A percentile compares a stretch with the other conserved stretches of the same genome.
phyloP scores from a whole-genome alignment of 805 yeast species.

The Candida nonsorbophila region DNA sequence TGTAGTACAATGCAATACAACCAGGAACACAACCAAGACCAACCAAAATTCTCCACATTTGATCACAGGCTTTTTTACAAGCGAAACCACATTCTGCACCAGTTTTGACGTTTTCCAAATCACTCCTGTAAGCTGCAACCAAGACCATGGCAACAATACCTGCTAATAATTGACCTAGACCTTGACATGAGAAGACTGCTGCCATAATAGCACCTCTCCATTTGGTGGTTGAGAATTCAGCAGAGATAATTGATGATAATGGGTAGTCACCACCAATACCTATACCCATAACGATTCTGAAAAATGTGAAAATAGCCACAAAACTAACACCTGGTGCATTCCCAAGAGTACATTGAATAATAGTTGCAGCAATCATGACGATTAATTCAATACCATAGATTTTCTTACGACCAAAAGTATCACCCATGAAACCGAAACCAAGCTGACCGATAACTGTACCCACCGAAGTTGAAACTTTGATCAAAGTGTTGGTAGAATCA shows the following conservation, averaged over 20 bases:
- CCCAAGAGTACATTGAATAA: constrained; percentile 74
- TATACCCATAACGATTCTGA: constrained; percentile 86
- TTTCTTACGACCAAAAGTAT: constrained; percentile 77
- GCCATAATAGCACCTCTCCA: constrained; percentile 99
- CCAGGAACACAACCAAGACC: constrained; percentile 94
- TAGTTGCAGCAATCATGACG: constrained; percentile 73
- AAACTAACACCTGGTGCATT: constrained; percentile 65
- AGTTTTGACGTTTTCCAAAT: constrained; percentile 45
- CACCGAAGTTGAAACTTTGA: constrained; percentile 86
- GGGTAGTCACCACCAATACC: constrained; percentile 99
- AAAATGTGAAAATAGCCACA: constrained; percentile 67
- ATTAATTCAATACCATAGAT: constrained; percentile 85
- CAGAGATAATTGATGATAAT: constrained; percentile 84
- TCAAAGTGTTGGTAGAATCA: constrained; percentile 63
- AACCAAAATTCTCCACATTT: constrained; percentile 88
- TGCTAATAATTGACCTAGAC: constrained; percentile 89
- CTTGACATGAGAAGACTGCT: constrained; percentile 95
- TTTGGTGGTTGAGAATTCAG: constrained; percentile 89
- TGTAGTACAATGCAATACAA: constrained; percentile 74
- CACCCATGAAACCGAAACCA: constrained; percentile 79
- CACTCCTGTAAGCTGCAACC: constrained; percentile 71
- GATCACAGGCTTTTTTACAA: constrained; percentile 79
- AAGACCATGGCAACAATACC: constrained; percentile 77
- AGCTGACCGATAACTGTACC: constrained; percentile 93
- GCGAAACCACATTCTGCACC: constrained; percentile 57